These are phyloP conservation scores for Saccharomyces paradoxus DNA, from an alignment of 805 yeast species.

Conservation along the genomic window DNA sequence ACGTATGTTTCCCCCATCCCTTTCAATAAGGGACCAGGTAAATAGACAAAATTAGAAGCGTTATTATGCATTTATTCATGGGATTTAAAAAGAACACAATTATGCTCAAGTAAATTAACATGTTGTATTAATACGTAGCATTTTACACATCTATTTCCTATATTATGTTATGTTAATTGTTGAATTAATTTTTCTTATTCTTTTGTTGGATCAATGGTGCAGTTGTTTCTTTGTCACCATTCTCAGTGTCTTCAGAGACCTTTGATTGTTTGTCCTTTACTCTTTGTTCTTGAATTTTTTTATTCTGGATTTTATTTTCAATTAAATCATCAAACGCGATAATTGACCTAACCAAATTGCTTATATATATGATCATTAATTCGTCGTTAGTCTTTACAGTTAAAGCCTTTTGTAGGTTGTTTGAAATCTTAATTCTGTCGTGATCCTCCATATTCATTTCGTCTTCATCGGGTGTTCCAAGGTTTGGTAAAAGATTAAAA, in stretches of 20 bases:
- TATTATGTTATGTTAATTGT: not conserved
- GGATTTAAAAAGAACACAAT: not conserved
- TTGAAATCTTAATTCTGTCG: conserved; percentile 29
- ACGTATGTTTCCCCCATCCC: not conserved
- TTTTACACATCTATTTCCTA: not conserved
- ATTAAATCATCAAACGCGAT: conserved; percentile 94
- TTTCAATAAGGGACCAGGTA: not conserved
- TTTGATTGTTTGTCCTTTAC: conserved; percentile 23
- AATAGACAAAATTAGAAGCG: not conserved
- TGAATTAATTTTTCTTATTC: not conserved
- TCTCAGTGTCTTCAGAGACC: not conserved
- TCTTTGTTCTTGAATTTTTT: conserved; percentile 35
- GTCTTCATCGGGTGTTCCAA: conserved; percentile 35
- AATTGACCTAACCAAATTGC: conserved; percentile 85
- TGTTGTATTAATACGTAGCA: not conserved
- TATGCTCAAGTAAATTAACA: not conserved
- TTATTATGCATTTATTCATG: not conserved
- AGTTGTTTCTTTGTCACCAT: not conserved
- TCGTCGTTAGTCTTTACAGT: conserved; percentile 93
- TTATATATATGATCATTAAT: conserved; percentile 84
- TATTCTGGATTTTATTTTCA: conserved; percentile 88
- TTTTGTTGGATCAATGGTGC: not conserved
- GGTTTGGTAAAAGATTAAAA: conserved; percentile 84
- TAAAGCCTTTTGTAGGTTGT: conserved; percentile 67
- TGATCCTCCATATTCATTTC: conserved; percentile 23